These are phyloP conservation scores for Fusarium duplospermum DNA, from an alignment of 2,329 filamentous ascomycete species.

Conservation along the genomic window DNA sequence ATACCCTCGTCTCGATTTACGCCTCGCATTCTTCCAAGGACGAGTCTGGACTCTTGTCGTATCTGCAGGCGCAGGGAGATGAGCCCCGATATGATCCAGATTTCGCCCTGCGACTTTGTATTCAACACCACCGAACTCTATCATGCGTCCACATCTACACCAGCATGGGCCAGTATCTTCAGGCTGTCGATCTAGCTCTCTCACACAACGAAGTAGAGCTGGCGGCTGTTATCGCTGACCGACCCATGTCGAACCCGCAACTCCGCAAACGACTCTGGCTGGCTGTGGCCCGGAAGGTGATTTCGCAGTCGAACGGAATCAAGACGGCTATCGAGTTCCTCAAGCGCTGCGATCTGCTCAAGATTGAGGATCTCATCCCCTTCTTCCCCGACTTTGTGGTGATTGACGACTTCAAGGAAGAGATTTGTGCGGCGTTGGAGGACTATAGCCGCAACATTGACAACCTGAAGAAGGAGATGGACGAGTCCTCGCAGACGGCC, in stretches of 20 bases:
- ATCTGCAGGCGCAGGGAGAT: conserved; percentile 89
- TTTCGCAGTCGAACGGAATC: conserved; percentile 86
- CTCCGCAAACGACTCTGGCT: conserved; percentile 96
- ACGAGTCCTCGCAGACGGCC: conserved; percentile 89
- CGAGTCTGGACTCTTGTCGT: conserved; percentile 86
- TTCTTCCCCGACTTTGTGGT: conserved; percentile 99
- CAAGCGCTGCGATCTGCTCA: conserved; percentile 88
- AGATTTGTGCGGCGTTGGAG: conserved; percentile 93
- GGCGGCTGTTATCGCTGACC: conserved; percentile 88
- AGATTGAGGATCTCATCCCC: conserved; percentile 96
- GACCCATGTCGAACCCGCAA: conserved; percentile 80
- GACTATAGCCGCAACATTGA: conserved; percentile 95
- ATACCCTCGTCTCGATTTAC: conserved; percentile 96
- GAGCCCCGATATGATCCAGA: conserved; percentile 93
- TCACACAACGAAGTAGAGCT: conserved; percentile 91
- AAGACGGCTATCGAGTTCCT: conserved; percentile 94
- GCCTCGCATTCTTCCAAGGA: conserved; percentile 86
- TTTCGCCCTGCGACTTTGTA: conserved; percentile 94
- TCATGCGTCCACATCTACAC: conserved; percentile 98
- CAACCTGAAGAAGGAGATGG: conserved; percentile 90
- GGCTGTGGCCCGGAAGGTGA: conserved; percentile 93
- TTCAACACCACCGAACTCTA: conserved; percentile 91
- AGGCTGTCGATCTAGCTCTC: conserved; percentile 92
- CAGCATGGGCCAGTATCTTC: conserved; percentile 92
- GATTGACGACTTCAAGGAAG: conserved; percentile 99